Base-by-base conservation (phyloP, 768 basidiomycete genomes). In the Suillus sp. region DNA sequence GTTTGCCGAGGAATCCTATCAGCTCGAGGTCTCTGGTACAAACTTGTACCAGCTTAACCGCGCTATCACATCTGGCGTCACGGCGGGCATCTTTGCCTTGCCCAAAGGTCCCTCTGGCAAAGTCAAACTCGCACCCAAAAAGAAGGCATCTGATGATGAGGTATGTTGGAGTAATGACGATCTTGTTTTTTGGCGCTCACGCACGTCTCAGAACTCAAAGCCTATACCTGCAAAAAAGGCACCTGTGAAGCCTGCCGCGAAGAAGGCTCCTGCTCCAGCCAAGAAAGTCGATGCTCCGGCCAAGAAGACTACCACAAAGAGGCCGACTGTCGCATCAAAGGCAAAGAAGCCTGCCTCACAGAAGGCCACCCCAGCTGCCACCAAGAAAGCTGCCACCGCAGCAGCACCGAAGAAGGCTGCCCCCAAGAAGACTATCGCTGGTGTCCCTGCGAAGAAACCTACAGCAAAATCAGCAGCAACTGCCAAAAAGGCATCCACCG, bases 61-160 rank as follows among this genome's bases (percentile, higher is more conserved):
- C 40, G 85, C 86, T 55, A 84, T 88, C 74, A 70, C 76, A 51
- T 72, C 75, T 62, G 86, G 86, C 50, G 76, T 75, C 34, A 81
- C 84, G 67, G 77, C 78, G 63, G 81, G 81, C 51, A 71, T 79
- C 48, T 86, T 88, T 69, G 67, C 74, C 32, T 76, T 86, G 37
- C 86, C 86, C 63, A 86, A 86, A 75, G 86, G 85, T 35, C 81
- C 83, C 2, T 86, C 88, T 25, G 90, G 90, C 61, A 86, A 90
- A 71, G 89, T 93, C 65, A 92, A 91, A 74, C 83, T 92, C 25
- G 83, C 88, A 2, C 82, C 84, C 25, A 89, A 87, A 78, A 71
- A 71, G 53, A 84, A 81, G 69, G 60, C 65, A 0, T 71, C 66
- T 60, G 77, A 76, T 61, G 79, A 78, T 5, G 89, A 90, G 84